Percentiles rank a stretch among this genome's conserved stretches.
These are phyloP conservation scores for Tolypocladium album DNA, from an alignment of 2,329 filamentous ascomycete species.

Conservation along the genomic window DNA sequence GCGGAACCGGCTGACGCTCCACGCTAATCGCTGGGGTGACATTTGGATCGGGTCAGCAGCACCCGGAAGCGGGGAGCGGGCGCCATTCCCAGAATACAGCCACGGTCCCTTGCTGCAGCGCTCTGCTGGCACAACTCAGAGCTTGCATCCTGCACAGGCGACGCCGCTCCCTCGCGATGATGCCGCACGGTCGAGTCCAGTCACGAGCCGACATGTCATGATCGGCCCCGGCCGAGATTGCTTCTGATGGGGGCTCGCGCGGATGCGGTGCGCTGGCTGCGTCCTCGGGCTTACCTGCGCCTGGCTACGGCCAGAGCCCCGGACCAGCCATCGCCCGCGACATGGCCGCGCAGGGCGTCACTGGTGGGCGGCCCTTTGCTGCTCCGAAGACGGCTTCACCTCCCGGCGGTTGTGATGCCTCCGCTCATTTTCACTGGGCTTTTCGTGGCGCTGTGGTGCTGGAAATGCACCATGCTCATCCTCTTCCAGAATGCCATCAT, in stretches of 20 bases:
- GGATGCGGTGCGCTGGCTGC: not conserved
- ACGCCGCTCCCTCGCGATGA: conserved; percentile 6
- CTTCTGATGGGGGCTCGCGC: not conserved
- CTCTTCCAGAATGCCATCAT: conserved; percentile 74
- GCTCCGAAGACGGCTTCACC: conserved; percentile 15
- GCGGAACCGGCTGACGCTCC: not conserved
- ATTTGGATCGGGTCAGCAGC: not conserved
- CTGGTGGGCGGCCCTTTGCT: not conserved
- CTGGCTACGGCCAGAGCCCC: not conserved
- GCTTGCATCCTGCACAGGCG: conserved; percentile 4
- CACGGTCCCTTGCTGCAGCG: not conserved
- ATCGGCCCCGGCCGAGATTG: not conserved
- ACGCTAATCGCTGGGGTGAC: not conserved
- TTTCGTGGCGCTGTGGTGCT: conserved; percentile 51
- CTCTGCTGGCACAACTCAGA: not conserved
- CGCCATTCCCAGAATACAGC: not conserved
- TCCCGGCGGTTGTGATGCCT: conserved; percentile 41
- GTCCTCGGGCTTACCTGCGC: not conserved
- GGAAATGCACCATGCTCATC: conserved; percentile 64
- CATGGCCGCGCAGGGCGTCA: not conserved
- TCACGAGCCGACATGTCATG: conserved; percentile 19
- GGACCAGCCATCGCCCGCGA: not conserved
- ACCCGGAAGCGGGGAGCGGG: not conserved
- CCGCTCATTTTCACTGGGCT: conserved; percentile 58
- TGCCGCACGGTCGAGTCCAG: conserved; percentile 11